These are phyloP conservation scores for Phytophthora europaea DNA, from an alignment of 352 stramenopile species.

Conservation along the genomic window DNA sequence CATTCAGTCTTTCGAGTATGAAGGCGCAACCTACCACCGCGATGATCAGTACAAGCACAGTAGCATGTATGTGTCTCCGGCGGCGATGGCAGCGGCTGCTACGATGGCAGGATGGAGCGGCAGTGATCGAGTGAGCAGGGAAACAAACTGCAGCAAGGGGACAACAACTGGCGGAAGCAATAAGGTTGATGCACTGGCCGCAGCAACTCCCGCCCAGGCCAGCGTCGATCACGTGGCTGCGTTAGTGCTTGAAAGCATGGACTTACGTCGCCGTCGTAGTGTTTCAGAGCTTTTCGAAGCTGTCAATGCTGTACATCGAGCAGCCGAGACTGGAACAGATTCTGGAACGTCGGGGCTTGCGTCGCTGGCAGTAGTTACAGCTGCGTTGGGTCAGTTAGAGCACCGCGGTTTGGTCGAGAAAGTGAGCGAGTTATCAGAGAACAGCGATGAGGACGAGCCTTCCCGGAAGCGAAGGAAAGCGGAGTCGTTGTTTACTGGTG, in stretches of 20 bases:
- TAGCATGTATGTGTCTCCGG: slow-evolving; percentile 82
- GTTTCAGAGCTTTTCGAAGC: slow-evolving; percentile 67
- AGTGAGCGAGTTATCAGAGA: slow-evolving; percentile 35
- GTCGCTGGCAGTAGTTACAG: slow-evolving; percentile 66
- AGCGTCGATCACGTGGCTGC: slow-evolving; percentile 60
- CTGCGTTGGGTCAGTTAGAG: slow-evolving; percentile 68
- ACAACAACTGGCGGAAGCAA: background rate
- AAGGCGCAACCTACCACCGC: slow-evolving; percentile 71
- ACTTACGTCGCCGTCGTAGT: slow-evolving; percentile 63
- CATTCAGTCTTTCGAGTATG: slow-evolving; percentile 82
- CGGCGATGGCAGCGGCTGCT: slow-evolving; percentile 35
- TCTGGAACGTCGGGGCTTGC: slow-evolving; percentile 14
- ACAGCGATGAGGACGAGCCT: slow-evolving; percentile 23
- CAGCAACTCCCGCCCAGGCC: slow-evolving; percentile 17
- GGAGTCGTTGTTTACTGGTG: slow-evolving; percentile 21
- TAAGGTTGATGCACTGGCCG: slow-evolving; percentile 24
- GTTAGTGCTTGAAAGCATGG: slow-evolving; percentile 64
- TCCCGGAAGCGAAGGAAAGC: slow-evolving; percentile 40
- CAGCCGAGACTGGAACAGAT: background rate
- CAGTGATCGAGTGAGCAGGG: slow-evolving; percentile 40
- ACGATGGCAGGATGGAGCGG: slow-evolving; percentile 45
- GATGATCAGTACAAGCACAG: slow-evolving; percentile 87
- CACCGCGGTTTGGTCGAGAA: slow-evolving; percentile 61
- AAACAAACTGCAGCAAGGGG: slow-evolving; percentile 21
- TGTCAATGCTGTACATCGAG: slow-evolving; percentile 39